A percentile compares a stretch with the other conserved stretches of the same genome.
Evolutionary conservation across 1,139 yeast species (phyloP).

Genomic region (Diutina sp.): DNA sequence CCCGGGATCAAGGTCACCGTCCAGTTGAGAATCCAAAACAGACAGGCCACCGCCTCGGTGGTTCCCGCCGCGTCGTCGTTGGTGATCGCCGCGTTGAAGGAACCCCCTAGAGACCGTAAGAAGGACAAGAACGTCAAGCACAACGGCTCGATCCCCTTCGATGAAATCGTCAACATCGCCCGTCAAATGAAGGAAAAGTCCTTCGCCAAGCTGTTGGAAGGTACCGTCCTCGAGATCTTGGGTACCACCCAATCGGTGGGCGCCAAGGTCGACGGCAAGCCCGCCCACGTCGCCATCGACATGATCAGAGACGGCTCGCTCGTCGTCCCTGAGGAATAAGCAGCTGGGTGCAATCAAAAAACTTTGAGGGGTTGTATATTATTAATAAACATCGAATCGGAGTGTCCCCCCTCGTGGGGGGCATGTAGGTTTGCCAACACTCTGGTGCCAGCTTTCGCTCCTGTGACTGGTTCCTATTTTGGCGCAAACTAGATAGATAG

Average conservation of each 20-base stretch:
- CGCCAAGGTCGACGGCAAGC: conserved; percentile 97
- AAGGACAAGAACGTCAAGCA: conserved; percentile 99
- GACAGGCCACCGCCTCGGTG: conserved; percentile 98
- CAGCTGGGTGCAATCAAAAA: not conserved
- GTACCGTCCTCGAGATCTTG: conserved; percentile 96
- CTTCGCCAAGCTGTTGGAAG: conserved; percentile 93
- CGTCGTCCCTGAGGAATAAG: conserved; percentile 85
- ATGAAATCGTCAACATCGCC: conserved; percentile 94
- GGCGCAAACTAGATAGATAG: conserved; percentile 78
- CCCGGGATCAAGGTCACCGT: conserved; percentile 99
- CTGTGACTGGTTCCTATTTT: conserved; percentile 85
- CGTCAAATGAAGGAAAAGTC: conserved; percentile 97
- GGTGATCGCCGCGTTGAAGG: conserved; percentile 98
- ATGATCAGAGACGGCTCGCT: conserved; percentile 97
- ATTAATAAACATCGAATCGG: not conserved
- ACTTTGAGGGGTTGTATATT: not conserved
- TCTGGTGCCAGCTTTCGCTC: conserved; percentile 65
- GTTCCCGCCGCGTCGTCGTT: conserved; percentile 99
- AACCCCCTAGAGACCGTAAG: conserved; percentile 99
- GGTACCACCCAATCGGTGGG: conserved; percentile 99
- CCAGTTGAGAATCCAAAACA: conserved; percentile 97
- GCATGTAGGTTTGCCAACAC: conserved; percentile 69
- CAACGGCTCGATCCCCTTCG: conserved; percentile 97
- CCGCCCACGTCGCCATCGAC: conserved; percentile 97
- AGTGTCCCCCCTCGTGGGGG: not conserved